Evolutionary conservation across 345 rosid genomes (phyloP).

Genomic region (Eucalyptus curtisii): DNA sequence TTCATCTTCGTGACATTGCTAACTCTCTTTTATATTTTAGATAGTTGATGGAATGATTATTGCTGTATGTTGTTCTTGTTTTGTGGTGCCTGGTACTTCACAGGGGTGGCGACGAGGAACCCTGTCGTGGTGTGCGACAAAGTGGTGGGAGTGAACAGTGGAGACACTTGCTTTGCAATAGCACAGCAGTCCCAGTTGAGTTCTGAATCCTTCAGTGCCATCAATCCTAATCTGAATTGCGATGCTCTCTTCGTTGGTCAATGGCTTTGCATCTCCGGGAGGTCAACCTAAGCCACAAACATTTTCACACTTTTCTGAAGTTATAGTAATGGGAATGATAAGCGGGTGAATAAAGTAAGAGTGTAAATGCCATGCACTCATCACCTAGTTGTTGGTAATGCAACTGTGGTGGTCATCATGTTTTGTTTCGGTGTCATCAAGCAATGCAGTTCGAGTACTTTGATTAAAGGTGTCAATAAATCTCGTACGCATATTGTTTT

Average conservation of each 20-base stretch:
- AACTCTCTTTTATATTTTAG: neutral
- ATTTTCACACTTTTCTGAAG: neutral
- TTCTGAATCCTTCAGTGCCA: neutral
- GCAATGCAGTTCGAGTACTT: neutral
- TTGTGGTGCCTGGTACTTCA: neutral
- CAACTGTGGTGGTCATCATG: neutral
- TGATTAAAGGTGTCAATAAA: neutral
- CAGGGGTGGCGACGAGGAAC: neutral
- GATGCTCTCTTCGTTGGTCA: neutral
- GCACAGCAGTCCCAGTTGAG: neutral
- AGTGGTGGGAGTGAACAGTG: neutral
- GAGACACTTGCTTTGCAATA: neutral
- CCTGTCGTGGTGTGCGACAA: neutral
- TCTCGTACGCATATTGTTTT: neutral
- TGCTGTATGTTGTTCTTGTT: neutral
- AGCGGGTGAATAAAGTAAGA: neutral
- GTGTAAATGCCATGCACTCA: neutral
- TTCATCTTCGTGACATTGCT: neutral
- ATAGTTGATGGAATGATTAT: neutral
- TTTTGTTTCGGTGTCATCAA: neutral
- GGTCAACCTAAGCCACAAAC: neutral
- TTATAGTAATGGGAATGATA: neutral
- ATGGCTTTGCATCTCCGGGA: neutral
- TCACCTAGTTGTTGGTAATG: neutral
- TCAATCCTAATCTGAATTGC: conserved; percentile 1